Conservation (phyloP, 495 filamentous ascomycete species). For the Echria macrotheca region DNA sequence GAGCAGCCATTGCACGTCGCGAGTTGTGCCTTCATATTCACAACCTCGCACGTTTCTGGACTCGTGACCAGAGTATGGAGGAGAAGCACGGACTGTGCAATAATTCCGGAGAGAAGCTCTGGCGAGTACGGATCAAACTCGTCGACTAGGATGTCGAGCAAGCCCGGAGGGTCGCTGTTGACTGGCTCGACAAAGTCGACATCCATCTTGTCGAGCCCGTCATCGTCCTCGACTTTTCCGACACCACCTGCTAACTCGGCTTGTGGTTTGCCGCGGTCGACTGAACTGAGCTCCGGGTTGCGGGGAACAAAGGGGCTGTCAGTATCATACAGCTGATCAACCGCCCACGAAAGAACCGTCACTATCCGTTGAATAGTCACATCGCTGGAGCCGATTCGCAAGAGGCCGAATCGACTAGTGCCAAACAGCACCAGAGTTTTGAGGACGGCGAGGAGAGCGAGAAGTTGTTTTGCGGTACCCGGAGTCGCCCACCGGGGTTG, state of each 20-base stretch:
- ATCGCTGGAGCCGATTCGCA: constrained; percentile 33
- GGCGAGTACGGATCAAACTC: background rate
- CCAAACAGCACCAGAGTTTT: constrained; percentile 35
- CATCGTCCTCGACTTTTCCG: background rate
- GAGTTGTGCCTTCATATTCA: constrained; percentile 36
- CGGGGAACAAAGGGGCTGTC: constrained; percentile 18
- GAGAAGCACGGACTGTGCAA: constrained; percentile 27
- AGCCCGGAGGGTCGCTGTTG: too few species aligned
- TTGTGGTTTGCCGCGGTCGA: background rate
- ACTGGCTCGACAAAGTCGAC: background rate
- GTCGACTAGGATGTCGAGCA: background rate
- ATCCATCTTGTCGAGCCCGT: background rate
- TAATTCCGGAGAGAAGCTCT: constrained; percentile 19
- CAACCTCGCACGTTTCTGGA: constrained; percentile 25
- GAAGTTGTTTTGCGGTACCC: constrained; percentile 24
- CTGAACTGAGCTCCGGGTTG: background rate
- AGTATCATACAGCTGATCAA: constrained; percentile 42
- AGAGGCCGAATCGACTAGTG: constrained; percentile 32
- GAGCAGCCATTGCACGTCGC: constrained; percentile 28
- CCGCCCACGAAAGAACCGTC: constrained; percentile 32
- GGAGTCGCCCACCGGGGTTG: constrained; percentile 32
- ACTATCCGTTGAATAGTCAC: constrained; percentile 38
- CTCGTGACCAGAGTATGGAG: constrained; percentile 41
- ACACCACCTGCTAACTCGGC: background rate
- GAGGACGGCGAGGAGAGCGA: constrained; percentile 28